phyloP scores from a whole-genome alignment of 805 yeast species.

The Suhomyces tanzawaensis region DNA sequence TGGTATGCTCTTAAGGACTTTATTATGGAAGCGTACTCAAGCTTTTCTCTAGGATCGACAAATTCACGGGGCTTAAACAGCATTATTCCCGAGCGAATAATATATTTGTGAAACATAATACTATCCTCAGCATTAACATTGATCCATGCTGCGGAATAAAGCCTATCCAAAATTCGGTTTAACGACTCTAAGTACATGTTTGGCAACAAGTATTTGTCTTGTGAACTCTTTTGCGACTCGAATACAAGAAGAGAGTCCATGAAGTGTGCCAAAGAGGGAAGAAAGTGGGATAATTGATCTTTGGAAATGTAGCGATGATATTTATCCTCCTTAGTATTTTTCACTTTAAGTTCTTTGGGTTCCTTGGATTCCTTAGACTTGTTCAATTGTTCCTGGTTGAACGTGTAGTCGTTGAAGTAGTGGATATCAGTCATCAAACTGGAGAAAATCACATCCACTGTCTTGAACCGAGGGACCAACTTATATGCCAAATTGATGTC shows the following conservation, averaged over 20 bases:
- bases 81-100: slow-evolving; percentile 28
- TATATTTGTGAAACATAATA: slow-evolving; percentile 21
- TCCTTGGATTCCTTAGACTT: slow-evolving; percentile 9
- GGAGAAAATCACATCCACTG: slow-evolving; percentile 30
- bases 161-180: slow-evolving; percentile 22
- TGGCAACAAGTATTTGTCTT: slow-evolving; percentile 15
- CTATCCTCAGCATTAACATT: slow-evolving; percentile 12
- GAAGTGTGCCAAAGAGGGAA: slow-evolving; percentile 21
- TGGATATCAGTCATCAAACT: slow-evolving; percentile 28
- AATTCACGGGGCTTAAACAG: slow-evolving; percentile 26
- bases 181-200: slow-evolving; percentile 22
- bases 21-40: slow-evolving; percentile 16
- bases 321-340: too few species aligned
- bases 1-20: slow-evolving; percentile 26
- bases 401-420: slow-evolving; percentile 28
- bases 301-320: slow-evolving; percentile 25
- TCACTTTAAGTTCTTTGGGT: too few species aligned
- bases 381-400: slow-evolving; percentile 12
- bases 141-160: slow-evolving; percentile 27
- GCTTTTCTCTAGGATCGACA: slow-evolving; percentile 17
- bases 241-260: slow-evolving; percentile 23
- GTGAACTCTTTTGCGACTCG: slow-evolving; percentile 12
- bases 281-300: slow-evolving; percentile 20
- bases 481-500: slow-evolving; percentile 14
- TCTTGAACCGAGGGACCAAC: slow-evolving; percentile 25